Conservation (phyloP, 129 eudicot species). For the Lactuca saligna region DNA sequence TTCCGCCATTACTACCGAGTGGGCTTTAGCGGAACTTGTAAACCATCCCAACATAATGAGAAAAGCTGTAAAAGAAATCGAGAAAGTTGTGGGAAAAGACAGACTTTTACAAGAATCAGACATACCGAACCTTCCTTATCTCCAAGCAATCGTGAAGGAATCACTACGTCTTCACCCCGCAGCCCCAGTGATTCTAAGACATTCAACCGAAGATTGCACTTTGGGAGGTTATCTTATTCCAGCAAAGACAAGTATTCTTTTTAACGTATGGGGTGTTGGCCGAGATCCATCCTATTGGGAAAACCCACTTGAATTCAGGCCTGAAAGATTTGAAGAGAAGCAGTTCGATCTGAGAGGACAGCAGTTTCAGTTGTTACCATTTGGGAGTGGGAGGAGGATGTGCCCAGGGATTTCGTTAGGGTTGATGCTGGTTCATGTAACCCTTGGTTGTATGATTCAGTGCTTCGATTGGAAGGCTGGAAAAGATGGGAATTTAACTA, state of each 20-base stretch:
- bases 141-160: constrained; percentile 37
- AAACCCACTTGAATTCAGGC: constrained; percentile 28
- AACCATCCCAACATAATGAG: constrained; percentile 29
- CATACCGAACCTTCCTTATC: constrained; percentile 30
- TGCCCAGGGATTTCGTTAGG: constrained; percentile 40
- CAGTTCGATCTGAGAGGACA: constrained; percentile 22
- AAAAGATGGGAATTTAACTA: constrained; percentile 19
- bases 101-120: constrained; percentile 39
- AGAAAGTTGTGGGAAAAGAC: constrained; percentile 7
- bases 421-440: constrained; percentile 10
- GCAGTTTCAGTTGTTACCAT: constrained; percentile 26
- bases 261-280: constrained; percentile 31
- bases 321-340: constrained; percentile 18
- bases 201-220: constrained; percentile 23
- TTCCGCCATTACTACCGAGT: constrained; percentile 17
- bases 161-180: constrained; percentile 28
- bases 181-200: constrained; percentile 22
- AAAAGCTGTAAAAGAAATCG: constrained; percentile 31
- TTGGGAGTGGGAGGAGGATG: constrained; percentile 39
- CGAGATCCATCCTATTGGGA: constrained; percentile 35
- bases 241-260: constrained; percentile 12
- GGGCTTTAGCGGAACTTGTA: constrained; percentile 36
- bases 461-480: constrained; percentile 40
- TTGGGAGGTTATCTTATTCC: constrained; percentile 30
- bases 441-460: constrained; percentile 31